phyloP scores from a whole-genome alignment of 352 stramenopile species.

The Phytophthora megakarya region DNA sequence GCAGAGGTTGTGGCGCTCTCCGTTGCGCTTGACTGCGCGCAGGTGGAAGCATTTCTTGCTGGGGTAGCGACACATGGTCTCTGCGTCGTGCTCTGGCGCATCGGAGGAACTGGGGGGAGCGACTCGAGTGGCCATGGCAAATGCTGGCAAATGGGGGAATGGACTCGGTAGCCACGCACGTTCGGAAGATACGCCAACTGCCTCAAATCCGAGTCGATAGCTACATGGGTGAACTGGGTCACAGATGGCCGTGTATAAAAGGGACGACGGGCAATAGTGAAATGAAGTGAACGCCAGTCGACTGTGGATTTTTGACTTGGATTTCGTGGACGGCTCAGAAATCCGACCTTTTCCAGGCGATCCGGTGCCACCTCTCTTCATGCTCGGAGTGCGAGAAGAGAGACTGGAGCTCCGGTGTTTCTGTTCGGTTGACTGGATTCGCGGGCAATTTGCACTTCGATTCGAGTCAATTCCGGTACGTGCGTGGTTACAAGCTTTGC shows the following conservation, averaged over 20 bases:
- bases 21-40: constrained; percentile 52
- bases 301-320: constrained; percentile 21
- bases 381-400: neutral
- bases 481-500: constrained; percentile 12
- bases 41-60: constrained; percentile 55
- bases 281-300: neutral
- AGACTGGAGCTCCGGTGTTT: constrained; percentile 13
- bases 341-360: neutral
- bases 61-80: constrained; percentile 50
- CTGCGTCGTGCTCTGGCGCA: constrained; percentile 16
- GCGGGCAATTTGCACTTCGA: constrained; percentile 10
- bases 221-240: constrained; percentile 31
- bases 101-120: neutral
- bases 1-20: constrained; percentile 60
- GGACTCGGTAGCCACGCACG: constrained; percentile 14
- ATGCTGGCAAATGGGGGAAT: constrained; percentile 31
- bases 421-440: constrained; percentile 22
- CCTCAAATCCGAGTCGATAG: constrained; percentile 30
- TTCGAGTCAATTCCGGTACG: constrained; percentile 3
- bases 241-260: constrained; percentile 21
- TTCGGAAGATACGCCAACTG: constrained; percentile 26
- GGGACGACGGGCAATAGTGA: constrained; percentile 5
- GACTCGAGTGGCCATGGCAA: constrained; percentile 18
- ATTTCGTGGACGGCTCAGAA: constrained; percentile 19
- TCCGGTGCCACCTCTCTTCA: constrained; percentile 10